Percentiles rank a stretch among this genome's conserved stretches.
These are phyloP conservation scores for Malassezia yamatoensis DNA, from an alignment of 1,284 basidiomycete species.

Conservation along the genomic window DNA sequence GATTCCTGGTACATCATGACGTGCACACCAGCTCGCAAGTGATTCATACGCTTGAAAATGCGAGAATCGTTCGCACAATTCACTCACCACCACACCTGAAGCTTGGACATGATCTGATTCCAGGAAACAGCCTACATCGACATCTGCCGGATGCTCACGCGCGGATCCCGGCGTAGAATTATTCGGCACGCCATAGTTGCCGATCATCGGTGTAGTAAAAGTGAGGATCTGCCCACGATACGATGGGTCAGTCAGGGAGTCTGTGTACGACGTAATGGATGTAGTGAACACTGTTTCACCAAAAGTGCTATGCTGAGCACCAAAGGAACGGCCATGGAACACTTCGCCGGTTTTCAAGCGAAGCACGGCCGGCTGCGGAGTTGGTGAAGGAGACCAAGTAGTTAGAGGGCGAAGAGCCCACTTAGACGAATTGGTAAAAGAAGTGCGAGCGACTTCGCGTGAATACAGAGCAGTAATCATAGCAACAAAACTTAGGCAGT, in stretches of 20 bases:
- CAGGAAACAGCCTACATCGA: constrained; percentile 54
- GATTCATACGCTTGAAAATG: constrained; percentile 91
- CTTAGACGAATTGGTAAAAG: too few species aligned
- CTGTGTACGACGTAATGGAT: constrained; percentile 96
- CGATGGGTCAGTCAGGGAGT: constrained; percentile 98
- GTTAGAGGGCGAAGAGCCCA: constrained; percentile 22
- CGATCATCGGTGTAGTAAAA: constrained; percentile 95
- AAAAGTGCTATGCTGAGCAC: constrained; percentile 73
- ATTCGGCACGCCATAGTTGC: constrained; percentile 89
- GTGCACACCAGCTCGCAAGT: constrained; percentile 82
- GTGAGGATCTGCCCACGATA: constrained; percentile 96
- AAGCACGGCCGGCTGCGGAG: constrained; percentile 62
- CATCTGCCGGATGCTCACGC: constrained; percentile 54
- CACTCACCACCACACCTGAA: constrained; percentile 81
- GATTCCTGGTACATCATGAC: constrained; percentile 80
- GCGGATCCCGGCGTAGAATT: constrained; percentile 53
- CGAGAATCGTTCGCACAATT: constrained; percentile 87
- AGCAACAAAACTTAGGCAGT: constrained; percentile 16
- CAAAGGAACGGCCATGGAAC: constrained; percentile 80
- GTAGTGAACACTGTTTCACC: constrained; percentile 99
- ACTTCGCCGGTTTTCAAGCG: constrained; percentile 89
- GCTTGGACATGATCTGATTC: constrained; percentile 85
- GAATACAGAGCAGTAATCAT: neutral
- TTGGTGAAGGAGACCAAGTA: constrained; percentile 36
- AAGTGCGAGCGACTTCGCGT: neutral